Evolutionary conservation across 2,329 filamentous ascomycete species (phyloP).

Genomic region (Colletotrichum shisoi): DNA sequence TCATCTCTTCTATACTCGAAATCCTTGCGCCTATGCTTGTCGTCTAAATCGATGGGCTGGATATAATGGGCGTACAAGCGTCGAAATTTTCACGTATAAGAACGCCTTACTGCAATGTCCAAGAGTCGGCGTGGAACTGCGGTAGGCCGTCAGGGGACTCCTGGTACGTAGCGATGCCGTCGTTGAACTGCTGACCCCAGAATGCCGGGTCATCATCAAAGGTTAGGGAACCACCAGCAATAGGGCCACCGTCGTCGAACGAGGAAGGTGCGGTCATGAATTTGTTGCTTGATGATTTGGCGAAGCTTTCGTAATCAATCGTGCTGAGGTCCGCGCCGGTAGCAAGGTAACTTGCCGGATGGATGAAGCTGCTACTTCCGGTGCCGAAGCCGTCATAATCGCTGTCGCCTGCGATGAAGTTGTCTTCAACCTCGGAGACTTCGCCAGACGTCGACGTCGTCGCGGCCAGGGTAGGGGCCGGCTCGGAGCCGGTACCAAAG

Average conservation of each 20-base stretch:
- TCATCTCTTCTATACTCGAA: conserved; percentile 24
- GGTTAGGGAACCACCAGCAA: conserved; percentile 55
- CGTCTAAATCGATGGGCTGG: conserved; percentile 35
- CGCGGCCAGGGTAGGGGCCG: conserved; percentile 62
- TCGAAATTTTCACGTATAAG: conserved; percentile 19
- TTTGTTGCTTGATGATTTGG: conserved; percentile 59
- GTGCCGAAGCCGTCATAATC: conserved; percentile 59
- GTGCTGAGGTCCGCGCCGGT: conserved; percentile 58
- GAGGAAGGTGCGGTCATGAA: conserved; percentile 53
- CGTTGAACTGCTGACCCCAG: conserved; percentile 59
- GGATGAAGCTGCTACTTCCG: conserved; percentile 53
- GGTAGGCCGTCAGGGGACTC: conserved; percentile 45
- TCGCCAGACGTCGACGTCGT: conserved; percentile 70
- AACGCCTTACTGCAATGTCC: conserved; percentile 34
- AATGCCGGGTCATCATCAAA: conserved; percentile 61
- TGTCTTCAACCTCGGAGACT: conserved; percentile 71
- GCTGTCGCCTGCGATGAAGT: conserved; percentile 58
- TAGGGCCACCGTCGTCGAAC: conserved; percentile 50
- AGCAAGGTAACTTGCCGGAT: conserved; percentile 47
- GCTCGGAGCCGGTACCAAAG: conserved; percentile 61
- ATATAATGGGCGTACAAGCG: conserved; percentile 32
- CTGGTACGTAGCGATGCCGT: conserved; percentile 44
- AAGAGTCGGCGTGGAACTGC: conserved; percentile 30
- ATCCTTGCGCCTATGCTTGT: conserved; percentile 36
- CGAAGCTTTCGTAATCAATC: conserved; percentile 65